A percentile compares a stretch with the other conserved stretches of the same genome.
phyloP scores from a whole-genome alignment of 768 basidiomycete species.

The Tylopilus sp. region DNA sequence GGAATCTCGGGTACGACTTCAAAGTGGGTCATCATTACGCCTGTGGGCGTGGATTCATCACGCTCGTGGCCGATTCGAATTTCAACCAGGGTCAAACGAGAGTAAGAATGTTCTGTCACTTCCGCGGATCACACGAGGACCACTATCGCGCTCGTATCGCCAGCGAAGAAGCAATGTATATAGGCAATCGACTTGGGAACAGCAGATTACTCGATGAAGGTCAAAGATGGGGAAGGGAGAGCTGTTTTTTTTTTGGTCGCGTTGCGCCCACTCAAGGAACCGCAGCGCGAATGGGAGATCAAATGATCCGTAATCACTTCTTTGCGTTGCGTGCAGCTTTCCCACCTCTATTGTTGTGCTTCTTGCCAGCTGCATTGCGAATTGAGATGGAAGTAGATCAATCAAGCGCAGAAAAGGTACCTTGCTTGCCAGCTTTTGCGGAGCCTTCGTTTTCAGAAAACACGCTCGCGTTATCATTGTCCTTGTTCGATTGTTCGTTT shows the following conservation, averaged over 20 bases:
- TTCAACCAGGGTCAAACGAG: background rate
- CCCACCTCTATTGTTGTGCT: background rate
- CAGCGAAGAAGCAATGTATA: conserved; percentile 8
- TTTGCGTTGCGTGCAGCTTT: background rate
- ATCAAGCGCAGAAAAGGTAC: conserved; percentile 9
- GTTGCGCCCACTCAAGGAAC: conserved; percentile 3
- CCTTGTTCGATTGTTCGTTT: conserved; percentile 28
- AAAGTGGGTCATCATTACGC: no score
- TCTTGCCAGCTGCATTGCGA: background rate
- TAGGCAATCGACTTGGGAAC: conserved; percentile 3
- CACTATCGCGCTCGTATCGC: conserved; percentile 10
- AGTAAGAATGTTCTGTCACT: background rate
- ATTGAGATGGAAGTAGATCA: conserved; percentile 6
- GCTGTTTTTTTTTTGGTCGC: conserved; percentile 1
- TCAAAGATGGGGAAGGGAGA: background rate
- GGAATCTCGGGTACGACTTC: background rate
- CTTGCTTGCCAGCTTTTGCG: conserved; percentile 2
- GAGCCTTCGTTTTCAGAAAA: conserved; percentile 20
- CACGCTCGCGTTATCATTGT: conserved; percentile 12
- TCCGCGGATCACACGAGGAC: conserved; percentile 8
- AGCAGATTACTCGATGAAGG: conserved; percentile 15
- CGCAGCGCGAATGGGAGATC: background rate
- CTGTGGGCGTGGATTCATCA: background rate
- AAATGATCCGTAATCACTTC: background rate
- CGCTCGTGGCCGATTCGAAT: background rate